phyloP scores from a whole-genome alignment of 306 rosid genomes.

The Prunus padus region DNA sequence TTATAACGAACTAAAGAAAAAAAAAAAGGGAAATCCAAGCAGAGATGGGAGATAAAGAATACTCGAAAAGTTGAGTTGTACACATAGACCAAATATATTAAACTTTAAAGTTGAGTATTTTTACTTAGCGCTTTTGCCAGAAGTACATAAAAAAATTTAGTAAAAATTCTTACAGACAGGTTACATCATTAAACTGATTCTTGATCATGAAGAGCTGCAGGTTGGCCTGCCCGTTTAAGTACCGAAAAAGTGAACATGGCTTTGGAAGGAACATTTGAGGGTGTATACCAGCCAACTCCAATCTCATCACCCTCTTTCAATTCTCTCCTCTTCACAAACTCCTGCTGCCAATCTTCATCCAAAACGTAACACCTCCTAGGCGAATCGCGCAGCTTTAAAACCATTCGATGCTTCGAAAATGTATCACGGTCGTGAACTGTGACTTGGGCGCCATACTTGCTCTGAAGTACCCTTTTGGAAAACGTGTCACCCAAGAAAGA shows the following conservation, averaged over 20 bases:
- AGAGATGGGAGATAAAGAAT: not conserved
- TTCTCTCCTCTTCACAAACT: constrained; percentile 36
- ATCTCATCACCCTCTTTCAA: constrained; percentile 31
- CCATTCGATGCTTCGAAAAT: constrained; percentile 25
- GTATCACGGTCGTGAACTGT: constrained; percentile 36
- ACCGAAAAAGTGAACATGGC: constrained; percentile 31
- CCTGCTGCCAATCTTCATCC: constrained; percentile 36
- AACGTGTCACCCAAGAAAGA: too few relatives aligned
- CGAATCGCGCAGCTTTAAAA: constrained; percentile 32
- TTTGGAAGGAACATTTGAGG: constrained; percentile 7
- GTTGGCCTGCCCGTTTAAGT: not conserved
- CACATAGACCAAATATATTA: not conserved
- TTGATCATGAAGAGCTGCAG: too few relatives aligned
- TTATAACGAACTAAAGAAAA: not conserved
- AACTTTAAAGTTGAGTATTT: too few relatives aligned
- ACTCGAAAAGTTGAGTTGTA: not conserved
- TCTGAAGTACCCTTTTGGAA: too few relatives aligned
- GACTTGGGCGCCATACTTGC: constrained; percentile 13
- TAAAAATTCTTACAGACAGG: too few relatives aligned
- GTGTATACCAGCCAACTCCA: constrained; percentile 31
- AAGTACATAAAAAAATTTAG: too few relatives aligned
- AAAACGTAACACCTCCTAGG: constrained; percentile 35
- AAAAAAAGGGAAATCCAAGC: not conserved
- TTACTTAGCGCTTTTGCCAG: too few relatives aligned
- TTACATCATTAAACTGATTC: too few relatives aligned